Base-by-base conservation (phyloP, 1,284 basidiomycete species). In the Anthracocystis panici-leucophaei region DNA sequence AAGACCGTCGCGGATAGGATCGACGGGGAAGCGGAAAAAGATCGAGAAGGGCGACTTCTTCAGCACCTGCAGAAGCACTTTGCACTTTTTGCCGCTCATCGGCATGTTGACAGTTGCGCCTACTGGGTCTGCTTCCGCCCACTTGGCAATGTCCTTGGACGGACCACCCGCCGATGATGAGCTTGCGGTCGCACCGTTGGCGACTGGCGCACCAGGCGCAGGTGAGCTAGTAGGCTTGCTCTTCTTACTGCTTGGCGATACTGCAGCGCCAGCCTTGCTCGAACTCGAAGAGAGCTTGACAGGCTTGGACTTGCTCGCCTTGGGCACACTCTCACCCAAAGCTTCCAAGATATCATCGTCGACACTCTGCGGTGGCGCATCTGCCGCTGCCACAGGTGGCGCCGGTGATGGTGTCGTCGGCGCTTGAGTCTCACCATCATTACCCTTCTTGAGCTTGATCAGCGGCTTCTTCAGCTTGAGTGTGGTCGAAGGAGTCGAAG, bases 11-110 rank as follows among this genome's bases (percentile, higher is more conserved):
- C 44, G 71, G 62, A 91, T 86, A 0, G 95, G 92, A 85, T 99
- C 92, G 16, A 99, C 96, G 2, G 96, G 94, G 20, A 89, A 88
- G 44, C 89, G 83, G 87, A 99, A 99, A 68, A 96, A 92, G 31
- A 87, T 85, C 14, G 91, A 90, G 79, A 93, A 91, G 0, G 91
- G 89, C 33, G 92, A 85, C 83, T 90, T 92, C 65, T 88, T 85
- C 29, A 97, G 81, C 29, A 81, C 86, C 80, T 89, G 90, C 72
- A 97, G 80, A 25, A 96, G 84, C 1, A 91, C 90, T 82, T 89
- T 91, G 80, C 91, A 93, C 84, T 94, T 94, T 51, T 85, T 86
- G 33, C 71, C 20, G 53, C 83, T 82, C 49, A 86, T 65, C 14
- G 81, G 79, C 56, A 71, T 77, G n/a, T 54, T 59, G 0, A 25